phyloP scores from a whole-genome alignment of 345 rosid genomes.

The Abelmoschus esculentus region DNA sequence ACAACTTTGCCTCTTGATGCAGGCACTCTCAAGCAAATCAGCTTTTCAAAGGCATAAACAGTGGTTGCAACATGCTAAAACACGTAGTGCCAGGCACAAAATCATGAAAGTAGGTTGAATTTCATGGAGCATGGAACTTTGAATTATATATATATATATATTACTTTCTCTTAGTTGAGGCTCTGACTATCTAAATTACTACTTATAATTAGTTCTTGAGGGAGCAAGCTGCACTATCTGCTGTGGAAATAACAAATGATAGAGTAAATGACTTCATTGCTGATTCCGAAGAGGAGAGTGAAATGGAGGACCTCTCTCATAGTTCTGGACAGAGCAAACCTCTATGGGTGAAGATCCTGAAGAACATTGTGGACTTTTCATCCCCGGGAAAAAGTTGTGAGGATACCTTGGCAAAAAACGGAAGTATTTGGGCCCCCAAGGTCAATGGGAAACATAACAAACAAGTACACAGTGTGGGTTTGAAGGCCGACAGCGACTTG shows the following conservation, averaged over 20 bases:
- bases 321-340: slow-evolving; percentile 39
- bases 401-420: slow-evolving; percentile 32
- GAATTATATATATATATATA: neutral
- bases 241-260: slow-evolving; percentile 76
- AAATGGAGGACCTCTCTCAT: slow-evolving; percentile 47
- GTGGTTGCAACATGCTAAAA: slow-evolving; percentile 92
- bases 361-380: slow-evolving; percentile 44
- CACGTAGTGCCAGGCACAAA: slow-evolving; percentile 92
- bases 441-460: slow-evolving; percentile 89
- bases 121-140: neutral
- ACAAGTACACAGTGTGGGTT: slow-evolving; percentile 38
- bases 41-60: slow-evolving; percentile 85
- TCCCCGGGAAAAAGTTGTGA: slow-evolving; percentile 27
- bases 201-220: slow-evolving; percentile 58
- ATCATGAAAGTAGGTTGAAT: slow-evolving; percentile 66
- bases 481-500: slow-evolving; percentile 32
- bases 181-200: slow-evolving; percentile 11
- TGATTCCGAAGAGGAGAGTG: slow-evolving; percentile 59
- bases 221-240: slow-evolving; percentile 87
- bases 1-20: slow-evolving; percentile 18
- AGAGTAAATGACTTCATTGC: slow-evolving; percentile 60
- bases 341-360: slow-evolving; percentile 59
- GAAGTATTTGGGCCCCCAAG: slow-evolving; percentile 52
- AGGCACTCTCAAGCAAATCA: slow-evolving; percentile 88
- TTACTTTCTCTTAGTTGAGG: neutral